These are phyloP conservation scores for Centrapalus pauciflorus DNA, from an alignment of 129 eudicot genomes.

Conservation along the genomic window DNA sequence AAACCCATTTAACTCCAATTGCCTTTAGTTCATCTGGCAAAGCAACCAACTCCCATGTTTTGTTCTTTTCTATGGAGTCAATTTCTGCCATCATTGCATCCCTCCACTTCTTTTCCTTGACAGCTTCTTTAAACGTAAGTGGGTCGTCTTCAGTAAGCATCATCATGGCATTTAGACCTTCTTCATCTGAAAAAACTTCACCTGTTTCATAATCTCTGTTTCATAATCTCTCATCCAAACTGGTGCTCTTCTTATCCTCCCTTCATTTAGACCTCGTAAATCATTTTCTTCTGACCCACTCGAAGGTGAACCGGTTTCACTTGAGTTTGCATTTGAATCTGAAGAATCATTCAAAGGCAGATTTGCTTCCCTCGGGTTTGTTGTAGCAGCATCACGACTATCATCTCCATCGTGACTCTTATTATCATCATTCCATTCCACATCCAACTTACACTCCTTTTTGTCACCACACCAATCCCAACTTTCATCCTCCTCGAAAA, in stretches of 20 bases:
- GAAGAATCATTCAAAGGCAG: no score
- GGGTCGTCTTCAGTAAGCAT: neutral
- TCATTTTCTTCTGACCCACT: neutral
- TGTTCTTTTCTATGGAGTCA: neutral
- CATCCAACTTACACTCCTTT: neutral
- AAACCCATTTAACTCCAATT: conserved; percentile 3
- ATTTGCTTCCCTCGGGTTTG: neutral
- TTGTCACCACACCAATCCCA: neutral
- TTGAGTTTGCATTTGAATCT: neutral
- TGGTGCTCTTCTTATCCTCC: neutral
- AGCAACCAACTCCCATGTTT: neutral
- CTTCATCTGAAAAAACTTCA: neutral
- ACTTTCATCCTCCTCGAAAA: neutral
- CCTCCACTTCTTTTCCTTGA: neutral
- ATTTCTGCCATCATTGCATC: neutral
- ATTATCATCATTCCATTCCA: neutral
- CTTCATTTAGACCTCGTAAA: neutral
- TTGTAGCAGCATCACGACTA: no score
- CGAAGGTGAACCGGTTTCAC: neutral
- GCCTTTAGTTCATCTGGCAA: neutral
- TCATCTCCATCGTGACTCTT: neutral
- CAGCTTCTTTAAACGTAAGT: neutral
- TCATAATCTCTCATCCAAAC: neutral
- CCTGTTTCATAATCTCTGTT: neutral
- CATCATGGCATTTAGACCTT: neutral